These are phyloP conservation scores for Saturnispora mendoncae DNA, from an alignment of 805 yeast species.

Conservation along the genomic window DNA sequence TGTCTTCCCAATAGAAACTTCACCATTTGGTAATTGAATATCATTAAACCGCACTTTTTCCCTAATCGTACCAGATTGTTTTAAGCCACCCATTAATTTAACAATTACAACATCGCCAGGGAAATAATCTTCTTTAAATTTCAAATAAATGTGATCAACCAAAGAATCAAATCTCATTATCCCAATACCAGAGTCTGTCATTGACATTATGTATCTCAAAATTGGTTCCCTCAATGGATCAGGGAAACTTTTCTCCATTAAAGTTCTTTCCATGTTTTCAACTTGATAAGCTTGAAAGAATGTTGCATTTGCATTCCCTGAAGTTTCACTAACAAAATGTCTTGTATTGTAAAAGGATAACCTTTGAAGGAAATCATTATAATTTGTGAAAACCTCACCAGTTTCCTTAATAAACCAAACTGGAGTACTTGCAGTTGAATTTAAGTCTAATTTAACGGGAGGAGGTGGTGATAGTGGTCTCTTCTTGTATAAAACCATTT, in stretches of 20 bases:
- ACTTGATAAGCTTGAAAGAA: conserved; percentile 80
- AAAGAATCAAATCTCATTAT: conserved; percentile 61
- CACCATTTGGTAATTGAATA: conserved; percentile 30
- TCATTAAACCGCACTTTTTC: conserved; percentile 78
- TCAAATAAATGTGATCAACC: conserved; percentile 76
- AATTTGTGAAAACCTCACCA: conserved; percentile 75
- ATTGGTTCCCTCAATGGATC: conserved; percentile 89
- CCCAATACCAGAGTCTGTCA: conserved; percentile 43
- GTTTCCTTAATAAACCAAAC: conserved; percentile 83
- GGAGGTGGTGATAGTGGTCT: conserved; percentile 55
- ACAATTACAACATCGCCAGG: conserved; percentile 84
- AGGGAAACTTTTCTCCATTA: conserved; percentile 77
- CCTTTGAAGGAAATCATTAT: conserved; percentile 65
- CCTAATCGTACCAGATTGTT: conserved; percentile 54
- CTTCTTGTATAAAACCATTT: conserved; percentile 65
- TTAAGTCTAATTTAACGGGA: conserved; percentile 32
- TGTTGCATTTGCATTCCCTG: conserved; percentile 87
- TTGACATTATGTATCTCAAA: conserved; percentile 75
- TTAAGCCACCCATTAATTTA: conserved; percentile 31
- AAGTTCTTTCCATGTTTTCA: conserved; percentile 54
- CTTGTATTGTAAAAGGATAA: conserved; percentile 64
- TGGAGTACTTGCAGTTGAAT: conserved; percentile 40
- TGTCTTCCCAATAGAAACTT: conserved; percentile 37
- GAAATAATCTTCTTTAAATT: conserved; percentile 73
- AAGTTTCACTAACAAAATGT: conserved; percentile 90